Evolutionary conservation across 352 stramenopile genomes (phyloP), one percentile per base, ranked within the genome.

Genomic region (Bremia lactucae): DNA sequence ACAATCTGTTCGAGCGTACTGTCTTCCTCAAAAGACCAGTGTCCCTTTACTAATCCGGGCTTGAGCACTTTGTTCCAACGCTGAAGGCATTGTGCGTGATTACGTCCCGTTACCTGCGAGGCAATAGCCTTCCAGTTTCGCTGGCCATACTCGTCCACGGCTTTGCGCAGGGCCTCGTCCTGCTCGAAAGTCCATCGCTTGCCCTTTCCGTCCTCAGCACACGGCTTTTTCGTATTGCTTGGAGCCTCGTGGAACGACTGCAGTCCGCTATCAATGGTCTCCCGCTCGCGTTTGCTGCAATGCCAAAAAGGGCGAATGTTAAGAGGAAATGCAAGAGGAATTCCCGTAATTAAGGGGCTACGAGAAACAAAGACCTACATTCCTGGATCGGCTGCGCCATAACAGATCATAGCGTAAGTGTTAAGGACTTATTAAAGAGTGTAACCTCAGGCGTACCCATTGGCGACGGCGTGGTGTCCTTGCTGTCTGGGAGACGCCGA

Each of bases 1-100:
- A 95, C 80, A 62, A 80, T 81, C 38, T 83, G 59, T 60, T 87
- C 65, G 16, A 95, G 67, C 21, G 91, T 85, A 39, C 59, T 69
- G 63, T 97, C 88, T 52, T 97, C 88, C 31, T 95, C 80, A 41
- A 85, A 76, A n/a, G 72, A 87, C 88, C 88, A 97, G 20, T 87
- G 83, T 22, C 86, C 87, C 46, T 97, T 96, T 25, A 90, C 75
- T 0, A 97, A 64, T 21, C 87, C 89, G 6, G 88, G 87, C 50
- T 90, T 87, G 2, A 97, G 69, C 26, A 97, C 76, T 36, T 92
- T 89, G 36, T 80, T 83, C 76, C 76, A 89, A 31, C 74, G 73
- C 49, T 89, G 76, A 11, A 87, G 53, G 46, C 76, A 89, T 39
- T 89, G 76, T 31, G 75, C 66, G 38, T 87, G 73, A 38, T 83